Evolutionary conservation across 2,329 filamentous ascomycete species (phyloP), one percentile per base, ranked within the genome.

Genomic region (Colletotrichum horii): DNA sequence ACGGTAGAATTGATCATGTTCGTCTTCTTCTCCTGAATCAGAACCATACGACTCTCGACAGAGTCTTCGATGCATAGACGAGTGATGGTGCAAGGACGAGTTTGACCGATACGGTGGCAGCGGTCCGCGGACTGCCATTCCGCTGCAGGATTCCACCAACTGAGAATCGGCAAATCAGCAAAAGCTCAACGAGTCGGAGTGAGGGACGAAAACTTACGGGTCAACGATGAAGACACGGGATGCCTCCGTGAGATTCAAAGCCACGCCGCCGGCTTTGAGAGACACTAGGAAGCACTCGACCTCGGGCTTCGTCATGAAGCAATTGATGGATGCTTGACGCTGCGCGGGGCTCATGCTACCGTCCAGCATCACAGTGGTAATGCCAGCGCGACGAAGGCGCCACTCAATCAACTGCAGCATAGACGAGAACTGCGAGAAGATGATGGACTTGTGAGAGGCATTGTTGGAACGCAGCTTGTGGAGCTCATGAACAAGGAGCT

Each of bases 131-230:
- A 97, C 85, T 99, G 97, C 97, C 97, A 99, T 86, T 99, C 97
- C 0, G 96, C 96, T n/a, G 96, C 96, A n/a, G 97, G 97, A 80
- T 98, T 98, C 97, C 97, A 99, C 97, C 97, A 98, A 79, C 94
- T 96, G 34, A 30, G 79, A 43, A 77, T 24, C 14, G 36, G 75
- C 30, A 6, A 22, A 68, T 86, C 76, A 84, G 79, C 32, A 67
- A 4, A 19, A 24, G 5, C 1, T 58, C 24, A 4, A 2, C 24
- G 7, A 67, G 56, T 75, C 36, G 26, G 9, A 19, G 48, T n/a
- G 8, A 30, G 56, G 36, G 26, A 52, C 43, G n/a, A 52, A 24
- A 58, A 93, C 94, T 91, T 91, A 96, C 89, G 97, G 97, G 81
- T 99, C 97, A 74, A 98, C 93, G 76, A 98, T 98, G 84, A 98